A percentile compares a stretch with the other conserved stretches of the same genome.
phyloP scores from a whole-genome alignment of 345 rosid genomes.

The Moricandia moricandioides region DNA sequence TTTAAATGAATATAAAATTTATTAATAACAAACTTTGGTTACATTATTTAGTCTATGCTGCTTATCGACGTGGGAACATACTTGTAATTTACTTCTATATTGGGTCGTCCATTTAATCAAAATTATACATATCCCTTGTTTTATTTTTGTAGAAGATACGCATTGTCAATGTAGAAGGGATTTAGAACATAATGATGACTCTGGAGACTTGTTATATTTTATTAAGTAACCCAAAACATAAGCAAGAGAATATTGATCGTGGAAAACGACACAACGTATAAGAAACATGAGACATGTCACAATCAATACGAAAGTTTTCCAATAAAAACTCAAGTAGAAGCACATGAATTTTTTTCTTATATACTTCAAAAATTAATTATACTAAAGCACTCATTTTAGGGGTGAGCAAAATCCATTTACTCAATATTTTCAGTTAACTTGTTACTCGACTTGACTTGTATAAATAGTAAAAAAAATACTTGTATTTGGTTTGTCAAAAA shows the following conservation, averaged over 20 bases:
- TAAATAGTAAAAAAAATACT: too few species aligned
- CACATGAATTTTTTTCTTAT: slow-evolving; percentile 9
- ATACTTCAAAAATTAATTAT: neutral
- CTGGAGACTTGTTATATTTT: slow-evolving; percentile 23
- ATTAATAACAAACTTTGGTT: neutral
- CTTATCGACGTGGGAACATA: slow-evolving; percentile 22
- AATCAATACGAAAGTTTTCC: slow-evolving; percentile 17
- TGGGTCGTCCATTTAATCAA: slow-evolving; percentile 6
- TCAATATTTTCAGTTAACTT: too few species aligned
- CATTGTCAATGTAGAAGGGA: slow-evolving; percentile 20
- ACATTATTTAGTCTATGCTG: slow-evolving; percentile 3
- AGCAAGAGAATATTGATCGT: slow-evolving; percentile 26
- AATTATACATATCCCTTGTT: neutral
- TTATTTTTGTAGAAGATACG: slow-evolving; percentile 15
- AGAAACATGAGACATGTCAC: slow-evolving; percentile 32
- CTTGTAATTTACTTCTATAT: slow-evolving; percentile 1
- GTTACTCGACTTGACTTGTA: too few species aligned
- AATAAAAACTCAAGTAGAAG: slow-evolving; percentile 16
- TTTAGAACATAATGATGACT: slow-evolving; percentile 24
- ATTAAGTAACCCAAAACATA: slow-evolving; percentile 22
- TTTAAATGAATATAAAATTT: neutral
- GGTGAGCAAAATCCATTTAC: too few species aligned
- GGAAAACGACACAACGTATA: slow-evolving; percentile 26
- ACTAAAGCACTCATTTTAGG: neutral
- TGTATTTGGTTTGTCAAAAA: too few species aligned